Evolutionary conservation across 208 protist genomes (phyloP).

Genomic region (Leishmania gerbilli): DNA sequence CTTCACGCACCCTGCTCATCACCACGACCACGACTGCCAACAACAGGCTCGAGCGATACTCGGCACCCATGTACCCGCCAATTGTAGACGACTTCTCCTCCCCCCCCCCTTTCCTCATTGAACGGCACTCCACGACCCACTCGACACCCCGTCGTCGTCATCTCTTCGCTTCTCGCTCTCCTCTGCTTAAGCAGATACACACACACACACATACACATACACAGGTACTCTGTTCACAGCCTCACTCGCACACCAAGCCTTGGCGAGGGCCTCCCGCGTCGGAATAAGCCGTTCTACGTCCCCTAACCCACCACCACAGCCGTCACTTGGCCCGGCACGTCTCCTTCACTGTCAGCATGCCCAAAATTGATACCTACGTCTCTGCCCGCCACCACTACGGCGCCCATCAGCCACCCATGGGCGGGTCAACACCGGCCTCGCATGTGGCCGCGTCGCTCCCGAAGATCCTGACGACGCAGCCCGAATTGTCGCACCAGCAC

Average conservation of each 20-base stretch:
- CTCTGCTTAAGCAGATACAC: not conserved
- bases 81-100: not conserved
- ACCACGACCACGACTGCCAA: not conserved
- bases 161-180: not conserved
- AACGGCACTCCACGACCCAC: too few relatives aligned
- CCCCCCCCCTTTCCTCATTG: too few relatives aligned
- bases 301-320: not conserved
- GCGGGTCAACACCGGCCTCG: not conserved
- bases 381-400: not conserved
- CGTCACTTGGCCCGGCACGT: not conserved
- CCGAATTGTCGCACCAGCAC: slow-evolving; percentile 41
- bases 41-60: not conserved
- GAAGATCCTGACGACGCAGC: not conserved
- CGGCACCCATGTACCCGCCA: not conserved
- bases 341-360: not conserved
- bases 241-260: not conserved
- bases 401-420: not conserved
- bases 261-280: not conserved
- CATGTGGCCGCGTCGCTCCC: not conserved
- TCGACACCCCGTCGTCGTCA: too few relatives aligned
- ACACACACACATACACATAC: not conserved
- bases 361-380: not conserved
- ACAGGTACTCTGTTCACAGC: not conserved
- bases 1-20: not conserved
- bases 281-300: not conserved